Evolutionary conservation across 257 asterid genomes (phyloP).

Genomic region (Thymus mandschuricus): DNA sequence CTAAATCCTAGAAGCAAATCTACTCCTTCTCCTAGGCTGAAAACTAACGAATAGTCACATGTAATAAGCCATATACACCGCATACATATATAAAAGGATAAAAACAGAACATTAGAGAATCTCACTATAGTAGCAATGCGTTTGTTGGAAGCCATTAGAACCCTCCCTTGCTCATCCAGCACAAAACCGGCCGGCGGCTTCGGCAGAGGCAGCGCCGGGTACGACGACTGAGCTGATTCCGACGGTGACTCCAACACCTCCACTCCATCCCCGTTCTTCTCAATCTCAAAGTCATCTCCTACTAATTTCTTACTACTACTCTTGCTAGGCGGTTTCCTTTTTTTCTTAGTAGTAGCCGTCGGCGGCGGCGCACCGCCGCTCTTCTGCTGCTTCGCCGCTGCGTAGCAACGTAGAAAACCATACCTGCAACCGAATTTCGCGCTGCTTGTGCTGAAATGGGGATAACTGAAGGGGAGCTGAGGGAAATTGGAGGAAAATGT

Average conservation of each 20-base stretch:
- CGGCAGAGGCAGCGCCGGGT: constrained; percentile 71
- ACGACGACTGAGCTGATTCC: constrained; percentile 38
- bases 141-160: constrained; percentile 80
- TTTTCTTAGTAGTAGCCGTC: constrained; percentile 48
- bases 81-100: not conserved
- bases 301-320: constrained; percentile 30
- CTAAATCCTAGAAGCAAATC: not conserved
- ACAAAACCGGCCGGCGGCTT: constrained; percentile 98
- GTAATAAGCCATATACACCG: constrained; percentile 2
- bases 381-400: constrained; percentile 65
- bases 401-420: constrained; percentile 41
- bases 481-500: constrained; percentile 20
- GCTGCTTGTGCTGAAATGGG: constrained; percentile 28
- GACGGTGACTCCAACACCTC: constrained; percentile 48
- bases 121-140: constrained; percentile 83
- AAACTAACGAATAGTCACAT: not conserved
- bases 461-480: constrained; percentile 23
- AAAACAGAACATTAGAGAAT: constrained; percentile 12
- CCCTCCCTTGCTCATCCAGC: constrained; percentile 82
- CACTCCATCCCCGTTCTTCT: constrained; percentile 44
- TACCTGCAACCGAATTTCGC: constrained; percentile 32
- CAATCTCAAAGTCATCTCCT: constrained; percentile 54
- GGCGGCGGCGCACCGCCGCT: constrained; percentile 33
- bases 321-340: constrained; percentile 41
- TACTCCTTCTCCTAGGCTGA: not conserved